A percentile compares a stretch with the other conserved stretches of the same genome.
Evolutionary conservation across 495 filamentous ascomycete genomes (phyloP).

Genomic region (Platismatia glauca): DNA sequence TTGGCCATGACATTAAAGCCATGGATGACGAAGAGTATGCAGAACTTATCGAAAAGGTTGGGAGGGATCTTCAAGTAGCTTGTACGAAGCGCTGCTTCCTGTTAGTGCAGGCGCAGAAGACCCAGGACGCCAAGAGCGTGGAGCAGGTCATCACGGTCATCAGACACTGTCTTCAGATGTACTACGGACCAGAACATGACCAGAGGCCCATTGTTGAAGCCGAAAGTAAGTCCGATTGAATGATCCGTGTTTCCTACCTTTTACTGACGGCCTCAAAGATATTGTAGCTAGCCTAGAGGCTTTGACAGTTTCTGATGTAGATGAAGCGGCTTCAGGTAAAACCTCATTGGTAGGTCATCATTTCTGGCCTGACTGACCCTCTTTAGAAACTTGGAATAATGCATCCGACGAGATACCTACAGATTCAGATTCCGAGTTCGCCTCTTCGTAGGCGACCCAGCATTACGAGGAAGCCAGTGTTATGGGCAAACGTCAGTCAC

Average conservation of each 20-base stretch:
- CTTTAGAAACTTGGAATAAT: conserved; percentile 18
- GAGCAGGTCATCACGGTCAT: conserved; percentile 35
- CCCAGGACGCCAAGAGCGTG: conserved; percentile 33
- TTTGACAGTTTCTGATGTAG: conserved; percentile 20
- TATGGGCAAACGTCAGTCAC: background rate
- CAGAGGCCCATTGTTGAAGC: conserved; percentile 28
- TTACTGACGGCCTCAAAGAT: conserved; percentile 17
- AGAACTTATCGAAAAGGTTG: conserved; percentile 29
- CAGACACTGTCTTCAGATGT: conserved; percentile 34
- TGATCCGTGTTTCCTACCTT: background rate
- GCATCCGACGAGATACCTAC: conserved; percentile 19
- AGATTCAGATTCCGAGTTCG: conserved; percentile 21
- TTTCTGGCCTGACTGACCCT: conserved; percentile 7
- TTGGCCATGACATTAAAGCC: conserved; percentile 33
- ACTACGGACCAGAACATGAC: conserved; percentile 39
- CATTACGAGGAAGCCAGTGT: background rate
- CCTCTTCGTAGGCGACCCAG: conserved; percentile 14
- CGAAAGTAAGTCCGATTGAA: conserved; percentile 30
- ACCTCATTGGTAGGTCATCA: background rate
- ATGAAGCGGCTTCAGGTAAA: conserved; percentile 22
- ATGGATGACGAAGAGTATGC: conserved; percentile 27
- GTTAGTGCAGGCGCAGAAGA: conserved; percentile 16
- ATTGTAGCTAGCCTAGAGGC: conserved; percentile 14
- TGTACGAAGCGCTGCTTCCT: conserved; percentile 32
- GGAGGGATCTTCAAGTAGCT: conserved; percentile 30